Evolutionary conservation across 192 early-diverging fungal species (phyloP).

Genomic region (Umbelopsis sp.): DNA sequence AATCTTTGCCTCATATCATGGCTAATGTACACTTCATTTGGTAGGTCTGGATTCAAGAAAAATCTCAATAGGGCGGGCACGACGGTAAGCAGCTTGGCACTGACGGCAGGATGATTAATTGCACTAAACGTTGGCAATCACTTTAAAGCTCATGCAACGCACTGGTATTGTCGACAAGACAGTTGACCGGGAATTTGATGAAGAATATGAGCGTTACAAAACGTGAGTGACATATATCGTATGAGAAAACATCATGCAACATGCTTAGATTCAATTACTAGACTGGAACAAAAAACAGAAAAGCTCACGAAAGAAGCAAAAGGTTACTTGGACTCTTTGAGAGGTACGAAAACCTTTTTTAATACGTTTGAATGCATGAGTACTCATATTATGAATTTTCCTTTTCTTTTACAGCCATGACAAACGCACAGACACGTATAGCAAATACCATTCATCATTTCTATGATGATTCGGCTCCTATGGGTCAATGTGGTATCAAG

Average conservation of each 20-base stretch:
- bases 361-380: background rate
- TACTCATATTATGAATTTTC: background rate
- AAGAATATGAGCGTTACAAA: constrained; percentile 41
- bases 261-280: constrained; percentile 31
- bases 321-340: constrained; percentile 85
- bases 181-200: constrained; percentile 66
- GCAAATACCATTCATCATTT: constrained; percentile 88
- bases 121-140: background rate
- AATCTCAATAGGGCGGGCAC: constrained; percentile 78
- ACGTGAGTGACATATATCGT: constrained; percentile 24
- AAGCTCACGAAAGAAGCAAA: constrained; percentile 90
- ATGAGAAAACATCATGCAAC: background rate
- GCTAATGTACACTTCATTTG: background rate
- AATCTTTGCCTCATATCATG: background rate
- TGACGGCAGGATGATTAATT: background rate
- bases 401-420: constrained; percentile 63
- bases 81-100: constrained; percentile 41
- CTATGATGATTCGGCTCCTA: constrained; percentile 81
- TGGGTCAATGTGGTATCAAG: constrained; percentile 71
- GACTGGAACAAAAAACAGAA: constrained; percentile 82
- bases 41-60: constrained; percentile 83
- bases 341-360: constrained; percentile 48
- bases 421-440: constrained; percentile 79
- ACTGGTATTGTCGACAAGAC: constrained; percentile 80
- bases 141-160: constrained; percentile 63